phyloP scores from a whole-genome alignment of 768 basidiomycete genomes.

The Tephrocybe sp. region DNA sequence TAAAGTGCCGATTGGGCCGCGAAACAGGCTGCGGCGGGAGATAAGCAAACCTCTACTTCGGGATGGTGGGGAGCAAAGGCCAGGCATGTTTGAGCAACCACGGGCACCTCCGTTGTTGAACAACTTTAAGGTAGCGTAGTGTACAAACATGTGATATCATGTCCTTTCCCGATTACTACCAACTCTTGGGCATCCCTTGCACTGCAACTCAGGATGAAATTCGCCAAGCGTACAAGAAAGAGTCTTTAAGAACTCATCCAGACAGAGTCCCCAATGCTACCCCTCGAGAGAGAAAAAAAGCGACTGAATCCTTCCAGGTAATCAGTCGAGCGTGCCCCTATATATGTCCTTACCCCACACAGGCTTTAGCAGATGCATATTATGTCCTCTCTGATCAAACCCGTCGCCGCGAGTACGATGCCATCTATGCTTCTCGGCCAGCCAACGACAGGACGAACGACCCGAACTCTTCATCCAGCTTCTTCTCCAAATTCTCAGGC shows the following conservation, averaged over 20 bases:
- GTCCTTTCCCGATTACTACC: conserved; percentile 86
- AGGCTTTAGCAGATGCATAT: conserved; percentile 93
- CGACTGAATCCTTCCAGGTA: conserved; percentile 88
- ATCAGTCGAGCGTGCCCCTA: neutral
- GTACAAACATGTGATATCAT: conserved; percentile 36
- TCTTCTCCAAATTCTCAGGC: conserved; percentile 75
- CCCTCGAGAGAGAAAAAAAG: conserved; percentile 63
- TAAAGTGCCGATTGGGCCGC: conserved; percentile 29
- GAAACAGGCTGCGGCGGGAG: conserved; percentile 20
- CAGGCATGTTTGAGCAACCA: conserved; percentile 37
- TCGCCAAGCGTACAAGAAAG: conserved; percentile 75
- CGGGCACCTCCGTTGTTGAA: conserved; percentile 38
- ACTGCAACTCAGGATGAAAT: conserved; percentile 70
- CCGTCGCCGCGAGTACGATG: conserved; percentile 73
- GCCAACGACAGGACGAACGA: conserved; percentile 54
- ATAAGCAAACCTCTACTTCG: conserved; percentile 27
- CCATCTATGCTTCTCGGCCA: conserved; percentile 56
- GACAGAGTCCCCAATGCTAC: conserved; percentile 77
- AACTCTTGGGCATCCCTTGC: conserved; percentile 54
- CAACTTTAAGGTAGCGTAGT: neutral
- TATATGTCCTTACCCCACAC: conserved; percentile 3
- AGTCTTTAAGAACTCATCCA: conserved; percentile 88
- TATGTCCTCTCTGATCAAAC: conserved; percentile 85
- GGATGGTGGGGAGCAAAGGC: conserved; percentile 21
- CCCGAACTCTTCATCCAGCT: conserved; percentile 67